Percentiles rank a stretch among this genome's conserved stretches.
phyloP scores from a whole-genome alignment of 768 basidiomycete genomes.

The Tulasnella sp. region DNA sequence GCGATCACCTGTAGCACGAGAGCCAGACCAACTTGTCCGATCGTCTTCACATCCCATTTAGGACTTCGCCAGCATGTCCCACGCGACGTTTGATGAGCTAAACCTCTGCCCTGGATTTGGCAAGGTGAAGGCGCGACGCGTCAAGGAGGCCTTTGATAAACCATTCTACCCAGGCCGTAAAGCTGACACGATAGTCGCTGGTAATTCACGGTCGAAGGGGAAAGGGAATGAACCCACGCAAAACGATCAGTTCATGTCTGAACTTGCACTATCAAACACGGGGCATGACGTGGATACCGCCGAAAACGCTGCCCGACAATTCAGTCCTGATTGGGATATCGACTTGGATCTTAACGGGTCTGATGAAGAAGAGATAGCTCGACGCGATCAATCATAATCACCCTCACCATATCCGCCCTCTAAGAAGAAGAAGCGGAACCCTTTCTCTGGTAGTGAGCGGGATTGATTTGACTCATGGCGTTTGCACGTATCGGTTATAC shows the following conservation, averaged over 20 bases:
- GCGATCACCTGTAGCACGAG: too few species aligned
- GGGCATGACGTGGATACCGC: background rate
- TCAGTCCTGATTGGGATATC: constrained; percentile 64
- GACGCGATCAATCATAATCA: background rate
- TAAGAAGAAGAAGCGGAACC: constrained; percentile 8
- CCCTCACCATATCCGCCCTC: background rate
- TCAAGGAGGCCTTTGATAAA: constrained; percentile 83
- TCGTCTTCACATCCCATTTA: constrained; percentile 26
- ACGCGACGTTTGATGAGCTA: constrained; percentile 59
- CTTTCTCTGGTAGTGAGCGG: background rate
- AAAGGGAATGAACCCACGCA: constrained; percentile 7
- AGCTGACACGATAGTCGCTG: constrained; percentile 19
- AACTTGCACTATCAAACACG: too few species aligned
- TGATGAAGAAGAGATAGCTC: background rate
- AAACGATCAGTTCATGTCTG: background rate
- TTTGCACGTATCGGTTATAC: too few species aligned
- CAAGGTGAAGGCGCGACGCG: constrained; percentile 81
- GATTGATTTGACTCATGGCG: too few species aligned
- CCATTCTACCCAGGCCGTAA: constrained; percentile 52
- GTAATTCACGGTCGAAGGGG: background rate
- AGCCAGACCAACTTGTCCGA: background rate
- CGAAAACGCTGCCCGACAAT: constrained; percentile 26
- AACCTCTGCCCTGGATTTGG: constrained; percentile 86
- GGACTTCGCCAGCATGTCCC: constrained; percentile 79
- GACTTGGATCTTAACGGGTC: constrained; percentile 38